Conservation (phyloP, 2,329 filamentous ascomycete species). For the Phaeosphaeriaceae sp. region DNA sequence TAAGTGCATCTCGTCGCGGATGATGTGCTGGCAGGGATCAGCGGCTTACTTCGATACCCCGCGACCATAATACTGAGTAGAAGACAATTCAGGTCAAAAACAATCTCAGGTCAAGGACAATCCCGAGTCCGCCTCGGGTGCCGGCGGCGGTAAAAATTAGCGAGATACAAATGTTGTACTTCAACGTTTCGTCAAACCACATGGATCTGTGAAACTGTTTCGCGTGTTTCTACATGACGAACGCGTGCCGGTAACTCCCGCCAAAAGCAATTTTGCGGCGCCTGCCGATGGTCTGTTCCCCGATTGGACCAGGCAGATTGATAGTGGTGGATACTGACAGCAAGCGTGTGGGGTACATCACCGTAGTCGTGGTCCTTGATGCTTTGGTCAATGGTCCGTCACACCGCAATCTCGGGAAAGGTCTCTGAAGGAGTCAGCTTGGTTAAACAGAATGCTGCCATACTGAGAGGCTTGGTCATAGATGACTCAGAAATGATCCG, state of each 20-base stretch:
- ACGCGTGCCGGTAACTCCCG: neutral
- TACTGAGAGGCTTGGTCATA: neutral
- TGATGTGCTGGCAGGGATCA: conserved; percentile 14
- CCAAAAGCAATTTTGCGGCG: neutral
- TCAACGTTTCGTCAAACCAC: neutral
- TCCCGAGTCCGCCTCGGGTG: neutral
- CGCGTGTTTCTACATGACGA: neutral
- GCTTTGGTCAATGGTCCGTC: neutral
- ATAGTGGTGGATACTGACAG: neutral
- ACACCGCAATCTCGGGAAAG: neutral
- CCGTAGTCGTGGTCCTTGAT: neutral
- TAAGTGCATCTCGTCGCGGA: neutral
- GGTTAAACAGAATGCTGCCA: neutral
- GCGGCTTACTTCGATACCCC: neutral
- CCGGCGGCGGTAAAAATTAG: neutral
- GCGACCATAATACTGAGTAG: neutral
- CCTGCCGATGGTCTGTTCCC: neutral
- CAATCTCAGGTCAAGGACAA: neutral
- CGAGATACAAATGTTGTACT: neutral
- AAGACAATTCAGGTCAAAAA: neutral
- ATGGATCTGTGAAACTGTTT: neutral
- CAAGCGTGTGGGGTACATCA: neutral
- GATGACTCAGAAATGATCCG: neutral
- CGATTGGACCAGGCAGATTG: neutral
- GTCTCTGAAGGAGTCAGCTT: neutral